Evolutionary conservation across 352 stramenopile species (phyloP), one percentile per base, ranked within the genome.

Genomic region (Thalassiosira hispida): DNA sequence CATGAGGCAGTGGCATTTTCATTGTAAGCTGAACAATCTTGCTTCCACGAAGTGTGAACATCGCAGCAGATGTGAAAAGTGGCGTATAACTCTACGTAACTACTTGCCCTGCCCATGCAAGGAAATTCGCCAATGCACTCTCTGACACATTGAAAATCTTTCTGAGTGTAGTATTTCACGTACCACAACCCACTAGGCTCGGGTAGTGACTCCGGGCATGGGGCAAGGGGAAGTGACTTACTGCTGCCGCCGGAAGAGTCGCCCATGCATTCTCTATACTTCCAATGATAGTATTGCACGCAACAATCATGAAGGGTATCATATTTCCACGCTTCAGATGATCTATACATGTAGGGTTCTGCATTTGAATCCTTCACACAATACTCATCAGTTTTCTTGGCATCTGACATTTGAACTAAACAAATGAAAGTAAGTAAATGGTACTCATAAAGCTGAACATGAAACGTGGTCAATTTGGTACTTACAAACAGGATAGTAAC

Each of bases 401-500:
- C 14, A 56, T 22, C 47, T 56, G 47, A n/a, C 1, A 27, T 56
- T 51, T 4, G 18, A 51, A 16, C 4, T 22, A 22, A n/a, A 51
- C 12, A n/a, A 18, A 22, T 51, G 3, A 46, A 14, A 14, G 14
- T 46, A 46, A 51, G 42, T 51, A 18, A 16, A 51, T 51, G 31
- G 31, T 38, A 51, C 42, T 18, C 3, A 5, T 16, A 51, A 51
- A 2, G 3, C 42, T 3, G 18, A 51, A 51, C 3, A 38, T 8
- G 8, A 38, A 38, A 3, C 3, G 31, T 38, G n/a, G n/a, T 51
- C 42, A 56, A n/a, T n/a, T 56, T 27, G 1, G 4, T 56, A 31
- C 47, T 56, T 56, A 56, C 47, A 56, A 29, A 29, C n/a, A 56
- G 47, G 47, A 27, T 56, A 56, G 22, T 56, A 56, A 9, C 47